Evolutionary conservation across 495 filamentous ascomycete genomes (phyloP), one percentile per base, ranked within the genome.

Genomic region (Aspergillus mulundensis): DNA sequence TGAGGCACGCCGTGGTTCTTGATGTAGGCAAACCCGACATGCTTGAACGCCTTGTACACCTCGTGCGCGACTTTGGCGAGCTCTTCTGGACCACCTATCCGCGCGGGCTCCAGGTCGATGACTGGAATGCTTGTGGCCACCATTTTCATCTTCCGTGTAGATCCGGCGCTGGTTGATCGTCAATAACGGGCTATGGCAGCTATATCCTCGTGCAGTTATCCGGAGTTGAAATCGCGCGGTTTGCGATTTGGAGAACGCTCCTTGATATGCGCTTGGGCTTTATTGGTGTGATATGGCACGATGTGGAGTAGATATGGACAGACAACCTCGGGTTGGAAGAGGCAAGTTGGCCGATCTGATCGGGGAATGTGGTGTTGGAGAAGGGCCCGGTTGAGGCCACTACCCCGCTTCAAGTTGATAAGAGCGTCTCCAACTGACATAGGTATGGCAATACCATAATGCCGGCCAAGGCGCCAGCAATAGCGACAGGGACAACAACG

Each of bases 1-100:
- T 56, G 53, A 10, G 53, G 53, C 12, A 56, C 23, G 0, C 53
- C 53, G n/a, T 56, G 53, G 34, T 49, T 49, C 16, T 56, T 41
- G 6, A 56, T 40, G 14, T 56, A 56, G 19, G 34, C 32, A 21
- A 56, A 56, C 0, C 53, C 53, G 11, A 40, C 32, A 40, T 28
- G 16, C 16, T 56, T 48, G 34, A 56, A 49, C 7, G 53, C 53
- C 15, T 49, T 43, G 44, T 48, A 40, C 20, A 56, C 23, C 8
- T 56, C 43, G 5, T 56, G 36, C 5, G 43, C 53, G 21, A 56
- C 44, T 1, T 45, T 46, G 1, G 45, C 15, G 6, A 39, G 32
- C 10, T 19, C 44, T 23, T 46, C 52, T 0, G 52, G 42, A 4
- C 18, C 25, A 21, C 52, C 52, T 2, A 18, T 24, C 15, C 41